These are phyloP conservation scores for Aschersonia sp. DNA, from an alignment of 2,329 filamentous ascomycete species.

Conservation along the genomic window DNA sequence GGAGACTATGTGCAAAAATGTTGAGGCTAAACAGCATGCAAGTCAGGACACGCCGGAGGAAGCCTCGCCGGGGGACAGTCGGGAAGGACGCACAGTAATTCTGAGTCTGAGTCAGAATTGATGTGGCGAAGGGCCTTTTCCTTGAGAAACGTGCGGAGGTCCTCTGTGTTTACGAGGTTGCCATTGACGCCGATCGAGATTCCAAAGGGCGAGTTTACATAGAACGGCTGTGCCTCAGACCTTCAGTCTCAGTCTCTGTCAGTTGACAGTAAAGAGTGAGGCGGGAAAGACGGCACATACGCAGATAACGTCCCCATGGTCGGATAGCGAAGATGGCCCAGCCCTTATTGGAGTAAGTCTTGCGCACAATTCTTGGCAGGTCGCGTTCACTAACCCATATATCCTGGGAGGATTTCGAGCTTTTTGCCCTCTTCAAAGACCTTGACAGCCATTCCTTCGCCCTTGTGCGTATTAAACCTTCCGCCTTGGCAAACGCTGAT, in stretches of 20 bases:
- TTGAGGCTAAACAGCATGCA: slow-evolving; percentile 40
- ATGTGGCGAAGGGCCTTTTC: slow-evolving; percentile 70
- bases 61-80: neutral
- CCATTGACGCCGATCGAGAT: slow-evolving; percentile 76
- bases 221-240: slow-evolving; percentile 84
- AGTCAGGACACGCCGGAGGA: neutral
- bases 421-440: slow-evolving; percentile 73
- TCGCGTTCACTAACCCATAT: slow-evolving; percentile 39
- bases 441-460: slow-evolving; percentile 17
- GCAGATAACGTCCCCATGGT: slow-evolving; percentile 65
- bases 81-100: slow-evolving; percentile 20
- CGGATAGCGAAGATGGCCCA: slow-evolving; percentile 78
- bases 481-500: slow-evolving; percentile 69
- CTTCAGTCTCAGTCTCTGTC: slow-evolving; percentile 25
- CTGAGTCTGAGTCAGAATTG: slow-evolving; percentile 82
- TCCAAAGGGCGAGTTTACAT: slow-evolving; percentile 71
- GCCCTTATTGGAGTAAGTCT: slow-evolving; percentile 8
- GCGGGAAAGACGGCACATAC: slow-evolving; percentile 9
- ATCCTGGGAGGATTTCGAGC: slow-evolving; percentile 47
- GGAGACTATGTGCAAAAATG: slow-evolving; percentile 71
- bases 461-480: slow-evolving; percentile 79
- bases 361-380: neutral
- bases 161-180: slow-evolving; percentile 66
- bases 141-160: slow-evolving; percentile 59
- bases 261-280: neutral